These are phyloP conservation scores for Annulohypoxylon nitens DNA, from an alignment of 495 filamentous ascomycete genomes.

Conservation along the genomic window DNA sequence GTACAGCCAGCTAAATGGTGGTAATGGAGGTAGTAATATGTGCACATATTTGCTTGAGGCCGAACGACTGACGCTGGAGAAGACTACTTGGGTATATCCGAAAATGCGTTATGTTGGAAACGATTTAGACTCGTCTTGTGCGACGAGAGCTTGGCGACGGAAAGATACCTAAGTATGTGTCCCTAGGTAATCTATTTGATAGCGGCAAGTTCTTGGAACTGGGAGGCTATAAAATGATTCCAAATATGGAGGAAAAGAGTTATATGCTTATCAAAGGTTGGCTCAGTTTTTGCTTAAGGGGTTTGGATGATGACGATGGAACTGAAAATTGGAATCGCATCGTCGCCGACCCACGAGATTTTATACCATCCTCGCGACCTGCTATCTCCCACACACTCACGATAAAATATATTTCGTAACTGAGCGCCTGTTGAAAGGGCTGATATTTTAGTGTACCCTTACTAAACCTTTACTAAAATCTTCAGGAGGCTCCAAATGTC, in stretches of 20 bases:
- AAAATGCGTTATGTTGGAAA: neutral
- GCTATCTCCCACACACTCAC: neutral
- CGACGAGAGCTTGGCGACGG: neutral
- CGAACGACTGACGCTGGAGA: neutral
- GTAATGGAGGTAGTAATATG: slow-evolving; percentile 53
- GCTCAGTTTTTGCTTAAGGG: neutral
- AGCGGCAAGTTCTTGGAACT: neutral
- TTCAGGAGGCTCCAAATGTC: slow-evolving; percentile 1
- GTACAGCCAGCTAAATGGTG: slow-evolving; percentile 58
- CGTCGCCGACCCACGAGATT: slow-evolving; percentile 2
- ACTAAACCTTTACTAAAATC: slow-evolving; percentile 4
- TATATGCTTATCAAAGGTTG: neutral
- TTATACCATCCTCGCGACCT: slow-evolving; percentile 9
- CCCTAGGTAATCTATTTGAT: neutral
- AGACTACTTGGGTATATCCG: neutral
- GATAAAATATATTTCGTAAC: neutral
- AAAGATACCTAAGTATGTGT: neutral
- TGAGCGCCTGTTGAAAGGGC: slow-evolving; percentile 3
- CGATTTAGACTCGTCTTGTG: neutral
- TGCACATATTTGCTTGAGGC: slow-evolving; percentile 47
- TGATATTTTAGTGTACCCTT: slow-evolving; percentile 27
- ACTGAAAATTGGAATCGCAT: neutral
- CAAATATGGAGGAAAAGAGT: neutral
- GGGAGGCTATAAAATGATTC: neutral
- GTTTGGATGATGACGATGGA: neutral